Evolutionary conservation across 768 basidiomycete genomes (phyloP).

Genomic region (Macrolepiota dolichaula): DNA sequence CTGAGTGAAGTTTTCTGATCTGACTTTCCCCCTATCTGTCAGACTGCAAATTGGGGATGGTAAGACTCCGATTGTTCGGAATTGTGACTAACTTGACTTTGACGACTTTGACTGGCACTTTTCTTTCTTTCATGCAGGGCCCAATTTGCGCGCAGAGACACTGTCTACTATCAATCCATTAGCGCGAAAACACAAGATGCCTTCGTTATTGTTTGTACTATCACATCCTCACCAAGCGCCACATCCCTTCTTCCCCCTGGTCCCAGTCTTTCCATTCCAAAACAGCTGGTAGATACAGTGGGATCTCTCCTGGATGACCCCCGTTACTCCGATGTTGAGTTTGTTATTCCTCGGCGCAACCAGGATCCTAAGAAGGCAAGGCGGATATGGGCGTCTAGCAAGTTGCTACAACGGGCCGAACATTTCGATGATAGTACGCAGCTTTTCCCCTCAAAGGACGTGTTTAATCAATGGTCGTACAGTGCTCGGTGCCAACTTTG

Average conservation of each 20-base stretch:
- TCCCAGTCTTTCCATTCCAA: slow-evolving; percentile 58
- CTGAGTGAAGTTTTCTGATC: not conserved
- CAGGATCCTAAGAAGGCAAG: slow-evolving; percentile 33
- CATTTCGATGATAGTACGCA: slow-evolving; percentile 73
- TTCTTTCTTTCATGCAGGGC: slow-evolving; percentile 42
- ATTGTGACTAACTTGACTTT: not conserved
- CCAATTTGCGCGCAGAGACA: slow-evolving; percentile 75
- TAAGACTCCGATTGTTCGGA: slow-evolving; percentile 22
- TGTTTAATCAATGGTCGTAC: not conserved
- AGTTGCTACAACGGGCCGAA: slow-evolving; percentile 64
- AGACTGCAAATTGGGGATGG: slow-evolving; percentile 92
- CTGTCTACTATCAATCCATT: slow-evolving; percentile 56
- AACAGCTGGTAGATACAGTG: slow-evolving; percentile 63
- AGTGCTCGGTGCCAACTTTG: slow-evolving; percentile 78
- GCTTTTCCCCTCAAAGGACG: not conserved
- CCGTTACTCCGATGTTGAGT: slow-evolving; percentile 82
- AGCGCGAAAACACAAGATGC: slow-evolving; percentile 57
- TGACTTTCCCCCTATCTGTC: not conserved
- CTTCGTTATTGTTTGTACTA: slow-evolving; percentile 75
- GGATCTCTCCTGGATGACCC: slow-evolving; percentile 77
- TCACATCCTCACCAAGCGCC: slow-evolving; percentile 61
- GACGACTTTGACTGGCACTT: not conserved
- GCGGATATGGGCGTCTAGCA: slow-evolving; percentile 67
- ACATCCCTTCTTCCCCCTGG: slow-evolving; percentile 40
- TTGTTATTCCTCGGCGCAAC: slow-evolving; percentile 54